Conservation (phyloP, 2,329 filamentous ascomycete species). For the Sporothrix humicola region DNA sequence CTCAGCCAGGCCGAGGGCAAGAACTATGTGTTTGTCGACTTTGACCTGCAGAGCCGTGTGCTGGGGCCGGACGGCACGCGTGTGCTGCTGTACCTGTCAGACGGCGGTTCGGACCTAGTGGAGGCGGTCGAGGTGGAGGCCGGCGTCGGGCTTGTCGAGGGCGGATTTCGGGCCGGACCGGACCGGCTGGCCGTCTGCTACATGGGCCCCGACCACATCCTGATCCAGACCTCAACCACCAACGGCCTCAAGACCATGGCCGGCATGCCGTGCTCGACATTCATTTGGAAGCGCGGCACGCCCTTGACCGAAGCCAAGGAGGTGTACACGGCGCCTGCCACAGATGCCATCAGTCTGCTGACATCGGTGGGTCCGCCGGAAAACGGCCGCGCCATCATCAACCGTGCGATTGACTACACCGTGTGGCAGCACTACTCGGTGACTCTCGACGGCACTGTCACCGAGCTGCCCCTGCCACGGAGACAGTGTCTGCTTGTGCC, state of each 20-base stretch:
- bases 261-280: slow-evolving; percentile 13
- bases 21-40: slow-evolving; percentile 11
- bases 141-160: not conserved
- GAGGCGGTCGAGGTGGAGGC: not conserved
- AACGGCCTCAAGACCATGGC: slow-evolving; percentile 7
- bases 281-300: slow-evolving; percentile 14
- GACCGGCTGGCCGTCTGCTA: slow-evolving; percentile 14
- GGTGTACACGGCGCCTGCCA: slow-evolving; percentile 1
- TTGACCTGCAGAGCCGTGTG: slow-evolving; percentile 12
- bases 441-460: not conserved
- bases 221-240: not conserved
- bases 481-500: slow-evolving; percentile 13
- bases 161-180: slow-evolving; percentile 11
- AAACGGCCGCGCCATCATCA: slow-evolving; percentile 15
- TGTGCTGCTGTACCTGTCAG: not conserved
- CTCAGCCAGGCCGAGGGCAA: not conserved
- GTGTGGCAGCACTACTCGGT: slow-evolving; percentile 10
- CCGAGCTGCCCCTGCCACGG: not conserved
- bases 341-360: slow-evolving; percentile 7
- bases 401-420: slow-evolving; percentile 8
- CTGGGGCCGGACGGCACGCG: not conserved
- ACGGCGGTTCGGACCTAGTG: slow-evolving; percentile 11
- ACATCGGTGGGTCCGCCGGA: slow-evolving; percentile 7
- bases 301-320: not conserved
- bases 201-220: slow-evolving; percentile 3